A percentile compares a stretch with the other conserved stretches of the same genome.
Conservation (phyloP, 805 yeast genomes). For the Yamadazyma scolyti region DNA sequence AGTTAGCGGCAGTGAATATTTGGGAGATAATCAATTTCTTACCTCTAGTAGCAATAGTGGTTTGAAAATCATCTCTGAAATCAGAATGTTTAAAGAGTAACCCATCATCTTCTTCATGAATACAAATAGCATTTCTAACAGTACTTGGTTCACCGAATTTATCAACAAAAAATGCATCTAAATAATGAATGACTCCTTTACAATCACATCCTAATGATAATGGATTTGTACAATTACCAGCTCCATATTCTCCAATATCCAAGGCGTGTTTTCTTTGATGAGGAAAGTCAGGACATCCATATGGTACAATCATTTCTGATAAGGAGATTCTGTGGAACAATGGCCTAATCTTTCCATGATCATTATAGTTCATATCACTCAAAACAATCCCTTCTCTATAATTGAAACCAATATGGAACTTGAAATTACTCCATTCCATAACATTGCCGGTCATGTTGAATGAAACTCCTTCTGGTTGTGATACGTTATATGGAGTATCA, state of each 20-base stretch:
- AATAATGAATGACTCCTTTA: conserved; percentile 79
- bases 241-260: conserved; percentile 86
- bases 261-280: conserved; percentile 85
- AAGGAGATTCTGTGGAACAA: conserved; percentile 75
- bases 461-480: conserved; percentile 82
- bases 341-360: conserved; percentile 70
- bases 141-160: conserved; percentile 67
- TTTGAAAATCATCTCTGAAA: conserved; percentile 74
- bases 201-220: conserved; percentile 79
- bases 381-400: conserved; percentile 82
- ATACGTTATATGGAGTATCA: conserved; percentile 62
- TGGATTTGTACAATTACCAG: conserved; percentile 81
- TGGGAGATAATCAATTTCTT: conserved; percentile 72
- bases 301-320: conserved; percentile 83
- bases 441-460: conserved; percentile 67
- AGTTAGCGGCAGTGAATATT: conserved; percentile 83
- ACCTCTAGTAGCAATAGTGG: conserved; percentile 72
- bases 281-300: conserved; percentile 75
- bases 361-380: conserved; percentile 69
- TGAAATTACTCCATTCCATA: conserved; percentile 75
- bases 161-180: conserved; percentile 74
- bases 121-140: conserved; percentile 73
- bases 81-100: conserved; percentile 77
- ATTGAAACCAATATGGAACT: conserved; percentile 78
- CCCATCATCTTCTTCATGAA: conserved; percentile 86